Percentiles rank a stretch among this genome's conserved stretches.
These are phyloP conservation scores for Elsinoe fawcettii DNA, from an alignment of 2,329 filamentous ascomycete species.

Conservation along the genomic window DNA sequence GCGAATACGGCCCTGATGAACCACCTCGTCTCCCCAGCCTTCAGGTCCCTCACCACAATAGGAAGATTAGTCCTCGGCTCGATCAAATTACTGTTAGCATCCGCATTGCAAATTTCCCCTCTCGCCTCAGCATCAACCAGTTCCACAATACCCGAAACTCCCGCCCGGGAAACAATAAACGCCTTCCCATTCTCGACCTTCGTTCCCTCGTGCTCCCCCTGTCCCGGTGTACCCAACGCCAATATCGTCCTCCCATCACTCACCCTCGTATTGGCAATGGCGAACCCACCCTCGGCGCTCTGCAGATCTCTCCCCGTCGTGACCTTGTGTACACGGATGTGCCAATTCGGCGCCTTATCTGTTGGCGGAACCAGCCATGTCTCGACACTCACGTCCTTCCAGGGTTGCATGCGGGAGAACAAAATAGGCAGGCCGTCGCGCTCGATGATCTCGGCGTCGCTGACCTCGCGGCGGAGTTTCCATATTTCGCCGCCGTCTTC, in stretches of 20 bases:
- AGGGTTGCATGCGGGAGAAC: constrained; percentile 63
- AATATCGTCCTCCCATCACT: constrained; percentile 50
- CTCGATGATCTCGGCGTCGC: constrained; percentile 55
- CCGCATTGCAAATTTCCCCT: constrained; percentile 63
- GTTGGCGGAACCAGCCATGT: constrained; percentile 59
- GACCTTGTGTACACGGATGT: constrained; percentile 58
- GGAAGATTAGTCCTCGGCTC: constrained; percentile 66
- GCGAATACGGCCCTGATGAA: constrained; percentile 66
- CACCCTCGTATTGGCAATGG: constrained; percentile 55
- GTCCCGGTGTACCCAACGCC: constrained; percentile 28
- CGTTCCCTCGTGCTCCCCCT: constrained; percentile 35
- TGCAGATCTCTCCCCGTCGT: constrained; percentile 53
- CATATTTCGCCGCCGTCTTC: constrained; percentile 72
- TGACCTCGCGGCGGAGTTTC: constrained; percentile 65
- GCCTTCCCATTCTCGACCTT: constrained; percentile 29
- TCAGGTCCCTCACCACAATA: constrained; percentile 56
- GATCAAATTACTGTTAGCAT: constrained; percentile 71
- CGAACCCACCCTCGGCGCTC: constrained; percentile 69
- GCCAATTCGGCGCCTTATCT: constrained; percentile 57
- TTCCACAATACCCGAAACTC: constrained; percentile 46
- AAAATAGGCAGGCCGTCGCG: constrained; percentile 51
- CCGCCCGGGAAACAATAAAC: constrained; percentile 42
- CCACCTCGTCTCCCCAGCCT: constrained; percentile 52
- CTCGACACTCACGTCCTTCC: constrained; percentile 57
- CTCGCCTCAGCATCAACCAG: constrained; percentile 35